Base-by-base conservation (phyloP, 768 basidiomycete genomes). In the Lactarius quietus region DNA sequence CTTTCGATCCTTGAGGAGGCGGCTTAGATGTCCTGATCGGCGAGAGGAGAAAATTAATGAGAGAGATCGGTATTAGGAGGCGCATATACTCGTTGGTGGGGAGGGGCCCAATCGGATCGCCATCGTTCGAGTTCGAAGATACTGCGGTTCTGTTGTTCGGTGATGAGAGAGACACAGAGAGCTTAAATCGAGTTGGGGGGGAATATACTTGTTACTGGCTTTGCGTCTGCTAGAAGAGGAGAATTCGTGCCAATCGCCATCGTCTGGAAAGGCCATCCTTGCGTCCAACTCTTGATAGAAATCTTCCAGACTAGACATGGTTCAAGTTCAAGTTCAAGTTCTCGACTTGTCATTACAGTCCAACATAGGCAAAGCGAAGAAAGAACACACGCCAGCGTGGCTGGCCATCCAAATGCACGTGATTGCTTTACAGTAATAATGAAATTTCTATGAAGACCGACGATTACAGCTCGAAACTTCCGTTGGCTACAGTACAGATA, bases 271-370 rank as follows among this genome's bases (percentile, higher is more conserved):
- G n/a, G 59, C 66, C 66, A 69, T 69, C 23, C 68, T 69, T 57
- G 61, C 48, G 6, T 69, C 68, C 52, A 69, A 58, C 63, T 54
- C 68, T 41, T 55, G 55, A 56, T 69, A 69, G 48, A 69, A 68
- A 48, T 20, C 53, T 59, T 67, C 53, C 17, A 51, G 55, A 54
- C 61, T 57, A 12, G 45, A 29, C 60, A 54, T 60, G 26, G 48
- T 51, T 26, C 48, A 28, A 4, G 26, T 51, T 28, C 48, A 51
- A 17, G 48, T 51, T 51, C 45, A 23, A 48, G 53, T n/a, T 18
- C 28, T 53, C 52, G 53, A 33, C 29, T 23, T 29, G 20, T 6
- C n/a, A 33, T 26, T 14, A 57, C n/a, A 36, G 33, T n/a, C n/a
- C n/a, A n/a, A n/a, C n/a, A n/a, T n/a, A n/a, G 33, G 36, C 35